Evolutionary conservation across 129 eudicot genomes (phyloP).

Genomic region (Flaveria ramosissima): DNA sequence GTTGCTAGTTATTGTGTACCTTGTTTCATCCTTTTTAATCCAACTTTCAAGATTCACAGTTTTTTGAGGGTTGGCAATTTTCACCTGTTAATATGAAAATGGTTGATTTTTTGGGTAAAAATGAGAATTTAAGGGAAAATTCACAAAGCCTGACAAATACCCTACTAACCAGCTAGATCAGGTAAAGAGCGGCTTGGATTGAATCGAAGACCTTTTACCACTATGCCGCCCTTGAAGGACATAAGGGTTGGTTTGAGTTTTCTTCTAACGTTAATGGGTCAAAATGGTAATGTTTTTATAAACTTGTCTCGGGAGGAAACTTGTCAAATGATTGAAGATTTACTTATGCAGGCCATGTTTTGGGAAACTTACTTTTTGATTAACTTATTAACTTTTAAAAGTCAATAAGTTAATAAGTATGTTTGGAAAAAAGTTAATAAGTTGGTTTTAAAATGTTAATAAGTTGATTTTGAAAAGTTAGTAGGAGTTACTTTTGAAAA

Average conservation of each 20-base stretch:
- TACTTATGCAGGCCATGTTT: too few relatives aligned
- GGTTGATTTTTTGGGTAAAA: background rate
- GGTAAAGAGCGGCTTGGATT: background rate
- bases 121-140: background rate
- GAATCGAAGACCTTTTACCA: too few relatives aligned
- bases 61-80: background rate
- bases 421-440: too few relatives aligned
- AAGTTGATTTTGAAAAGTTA: too few relatives aligned
- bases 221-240: too few relatives aligned
- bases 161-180: background rate
- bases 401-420: too few relatives aligned
- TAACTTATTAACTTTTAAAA: too few relatives aligned
- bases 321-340: background rate
- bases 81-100: background rate
- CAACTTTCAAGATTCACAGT: background rate
- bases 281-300: background rate
- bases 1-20: background rate
- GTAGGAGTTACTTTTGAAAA: too few relatives aligned
- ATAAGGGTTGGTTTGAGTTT: background rate
- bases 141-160: background rate
- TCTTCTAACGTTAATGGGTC: background rate
- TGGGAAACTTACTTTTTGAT: too few relatives aligned
- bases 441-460: too few relatives aligned
- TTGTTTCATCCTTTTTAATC: constrained; percentile 4
- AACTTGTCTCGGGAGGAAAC: background rate